phyloP scores from a whole-genome alignment of 257 asterid species.

The Eucommia ulmoides region DNA sequence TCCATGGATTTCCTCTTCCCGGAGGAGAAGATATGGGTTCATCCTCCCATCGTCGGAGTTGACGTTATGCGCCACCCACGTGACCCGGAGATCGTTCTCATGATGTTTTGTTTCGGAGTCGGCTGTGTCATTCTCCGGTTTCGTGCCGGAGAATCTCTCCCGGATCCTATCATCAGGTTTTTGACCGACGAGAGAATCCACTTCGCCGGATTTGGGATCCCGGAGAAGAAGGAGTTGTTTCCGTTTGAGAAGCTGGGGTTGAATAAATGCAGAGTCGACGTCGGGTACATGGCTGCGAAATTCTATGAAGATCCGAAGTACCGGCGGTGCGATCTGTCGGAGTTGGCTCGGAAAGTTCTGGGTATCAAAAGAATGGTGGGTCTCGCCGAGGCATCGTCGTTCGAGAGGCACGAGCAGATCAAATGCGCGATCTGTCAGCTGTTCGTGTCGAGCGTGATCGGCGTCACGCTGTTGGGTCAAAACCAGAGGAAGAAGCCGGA shows the following conservation, averaged over 20 bases:
- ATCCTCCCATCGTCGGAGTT: constrained; percentile 62
- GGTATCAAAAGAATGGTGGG: constrained; percentile 69
- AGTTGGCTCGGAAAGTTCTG: constrained; percentile 49
- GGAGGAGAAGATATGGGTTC: constrained; percentile 46
- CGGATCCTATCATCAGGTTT: constrained; percentile 35
- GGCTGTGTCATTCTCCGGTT: constrained; percentile 71
- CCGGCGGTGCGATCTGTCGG: constrained; percentile 44
- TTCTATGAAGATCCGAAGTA: constrained; percentile 37
- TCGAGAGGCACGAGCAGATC: constrained; percentile 60
- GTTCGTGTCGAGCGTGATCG: constrained; percentile 52
- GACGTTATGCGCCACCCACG: constrained; percentile 89
- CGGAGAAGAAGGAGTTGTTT: constrained; percentile 60
- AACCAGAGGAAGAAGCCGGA: constrained; percentile 24
- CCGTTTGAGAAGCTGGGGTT: constrained; percentile 55
- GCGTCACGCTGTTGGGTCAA: constrained; percentile 34
- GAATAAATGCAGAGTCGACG: constrained; percentile 27
- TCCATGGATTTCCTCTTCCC: constrained; percentile 66
- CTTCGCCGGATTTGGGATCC: constrained; percentile 68
- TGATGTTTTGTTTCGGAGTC: constrained; percentile 57
- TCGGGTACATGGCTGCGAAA: constrained; percentile 61
- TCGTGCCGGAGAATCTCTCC: constrained; percentile 36
- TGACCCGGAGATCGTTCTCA: constrained; percentile 38
- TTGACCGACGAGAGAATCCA: constrained; percentile 52
- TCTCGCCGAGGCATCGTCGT: constrained; percentile 54
- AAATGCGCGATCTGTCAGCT: constrained; percentile 72